Evolutionary conservation across 208 protist genomes (phyloP), one percentile per base, ranked within the genome.

Genomic region (Phytomonas sp.): DNA sequence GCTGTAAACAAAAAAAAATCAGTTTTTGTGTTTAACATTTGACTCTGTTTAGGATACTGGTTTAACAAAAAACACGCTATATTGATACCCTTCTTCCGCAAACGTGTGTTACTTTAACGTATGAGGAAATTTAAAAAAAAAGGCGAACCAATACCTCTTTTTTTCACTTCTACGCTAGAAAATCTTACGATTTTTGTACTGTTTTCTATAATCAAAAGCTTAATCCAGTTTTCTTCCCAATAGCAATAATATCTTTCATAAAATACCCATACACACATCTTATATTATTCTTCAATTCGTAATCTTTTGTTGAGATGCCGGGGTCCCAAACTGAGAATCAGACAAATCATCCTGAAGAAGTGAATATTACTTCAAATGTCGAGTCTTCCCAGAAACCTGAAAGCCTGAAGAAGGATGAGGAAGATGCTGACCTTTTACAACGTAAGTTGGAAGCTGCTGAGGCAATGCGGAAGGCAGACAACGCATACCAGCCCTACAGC

Each of bases 131-230:
- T 26, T 26, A 67, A 59, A 71, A 72, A 7, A 71, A 67, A 56
- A 63, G 71, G 60, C 12, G 70, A 60, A 67, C 23, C 36, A 73
- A 52, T 16, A n/a, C 56, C 26, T 23, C 66, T 49, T 45, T 63
- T 42, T 62, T 49, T 71, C 62, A 42, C 2, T 62, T 10, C 29
- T 34, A 56, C 19, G 40, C 40, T 49, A 49, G 12, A 4, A 49
- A 49, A 49, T 4, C 40, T 49, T 49, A 19, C 6, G 40, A 40
- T 49, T 19, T 10, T 4, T 19, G 19, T 16, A 49, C 14, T 16
- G 19, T 49, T 19, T 49, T 49, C 1, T 19, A 49, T 19, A 26
- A 5, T 26, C 2, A 12, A 23, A 56, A 26, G 45, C 7, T 56
- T 66, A 1, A 32, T 66, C 32, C 26, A 0, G 59, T 63, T 7